Evolutionary conservation across 331 rosid species (phyloP).

Genomic region (Quercus tomentella): DNA sequence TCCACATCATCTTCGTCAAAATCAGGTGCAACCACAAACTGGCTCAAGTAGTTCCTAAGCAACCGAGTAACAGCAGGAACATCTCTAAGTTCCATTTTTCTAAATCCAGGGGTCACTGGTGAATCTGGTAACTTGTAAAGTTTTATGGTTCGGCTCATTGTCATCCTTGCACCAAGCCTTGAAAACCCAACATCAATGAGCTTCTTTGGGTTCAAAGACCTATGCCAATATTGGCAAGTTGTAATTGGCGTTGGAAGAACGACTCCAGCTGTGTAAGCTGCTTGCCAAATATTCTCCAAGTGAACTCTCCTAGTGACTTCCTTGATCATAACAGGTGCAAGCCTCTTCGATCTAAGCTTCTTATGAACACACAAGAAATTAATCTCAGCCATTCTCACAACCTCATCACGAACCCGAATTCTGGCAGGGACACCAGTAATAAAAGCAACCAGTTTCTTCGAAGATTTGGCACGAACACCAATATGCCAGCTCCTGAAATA

Average conservation of each 20-base stretch:
- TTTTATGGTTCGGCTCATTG: slow-evolving; percentile 91
- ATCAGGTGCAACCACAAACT: slow-evolving; percentile 81
- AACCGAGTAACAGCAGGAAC: slow-evolving; percentile 88
- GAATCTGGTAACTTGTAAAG: slow-evolving; percentile 88
- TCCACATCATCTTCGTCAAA: slow-evolving; percentile 86
- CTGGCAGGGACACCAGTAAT: slow-evolving; percentile 88
- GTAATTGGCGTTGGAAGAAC: slow-evolving; percentile 88
- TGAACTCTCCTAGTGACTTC: slow-evolving; percentile 97
- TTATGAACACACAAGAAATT: slow-evolving; percentile 90
- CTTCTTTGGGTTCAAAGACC: slow-evolving; percentile 92
- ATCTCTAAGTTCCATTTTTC: slow-evolving; percentile 83
- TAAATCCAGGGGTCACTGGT: slow-evolving; percentile 70
- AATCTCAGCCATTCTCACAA: slow-evolving; percentile 90
- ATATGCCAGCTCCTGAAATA: slow-evolving; percentile 82
- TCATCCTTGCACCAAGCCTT: slow-evolving; percentile 92
- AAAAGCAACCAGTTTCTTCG: slow-evolving; percentile 90
- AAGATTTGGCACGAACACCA: slow-evolving; percentile 80
- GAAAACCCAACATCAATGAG: slow-evolving; percentile 96
- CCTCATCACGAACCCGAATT: slow-evolving; percentile 62
- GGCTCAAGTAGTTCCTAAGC: slow-evolving; percentile 66
- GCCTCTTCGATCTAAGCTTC: slow-evolving; percentile 93
- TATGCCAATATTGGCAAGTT: slow-evolving; percentile 96
- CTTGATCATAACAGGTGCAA: slow-evolving; percentile 98
- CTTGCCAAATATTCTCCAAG: slow-evolving; percentile 93
- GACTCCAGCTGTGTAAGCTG: slow-evolving; percentile 94